These are phyloP conservation scores for Pythium insidiosum DNA, from an alignment of 352 stramenopile genomes.

Conservation along the genomic window DNA sequence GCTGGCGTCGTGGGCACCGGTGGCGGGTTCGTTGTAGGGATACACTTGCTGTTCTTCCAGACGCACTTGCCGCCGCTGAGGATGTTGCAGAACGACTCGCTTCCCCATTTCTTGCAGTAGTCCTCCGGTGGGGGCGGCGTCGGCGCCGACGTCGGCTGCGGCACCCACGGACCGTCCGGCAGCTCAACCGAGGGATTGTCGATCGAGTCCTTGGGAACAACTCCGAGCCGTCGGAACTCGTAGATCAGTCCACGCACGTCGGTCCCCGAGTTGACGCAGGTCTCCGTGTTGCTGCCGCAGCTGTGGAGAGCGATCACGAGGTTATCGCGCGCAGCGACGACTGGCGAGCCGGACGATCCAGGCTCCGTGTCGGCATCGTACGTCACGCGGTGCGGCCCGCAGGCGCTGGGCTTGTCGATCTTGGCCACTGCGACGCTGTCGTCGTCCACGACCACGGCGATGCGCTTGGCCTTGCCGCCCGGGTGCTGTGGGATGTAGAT, in stretches of 20 bases:
- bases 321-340: slow-evolving; percentile 33
- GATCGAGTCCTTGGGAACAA: slow-evolving; percentile 17
- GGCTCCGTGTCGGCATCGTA: slow-evolving; percentile 35
- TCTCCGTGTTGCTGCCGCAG: slow-evolving; percentile 17
- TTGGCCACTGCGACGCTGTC: slow-evolving; percentile 14
- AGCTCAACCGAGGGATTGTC: slow-evolving; percentile 14
- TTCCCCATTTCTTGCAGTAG: slow-evolving; percentile 20
- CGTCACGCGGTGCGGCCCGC: slow-evolving; percentile 20
- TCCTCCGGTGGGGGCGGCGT: slow-evolving; percentile 18
- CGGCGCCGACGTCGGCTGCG: slow-evolving; percentile 8
- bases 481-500: no score
- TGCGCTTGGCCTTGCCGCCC: slow-evolving; percentile 22
- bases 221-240: slow-evolving; percentile 17
- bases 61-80: slow-evolving; percentile 17
- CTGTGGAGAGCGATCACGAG: slow-evolving; percentile 36
- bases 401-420: slow-evolving; percentile 17
- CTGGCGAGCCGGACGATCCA: slow-evolving; percentile 34
- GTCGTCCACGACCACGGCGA: slow-evolving; percentile 19
- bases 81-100: slow-evolving; percentile 19
- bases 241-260: slow-evolving; percentile 27
- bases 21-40: slow-evolving; percentile 8
- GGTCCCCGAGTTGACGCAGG: slow-evolving; percentile 22
- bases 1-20: not conserved
- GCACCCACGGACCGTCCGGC: slow-evolving; percentile 17
- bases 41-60: slow-evolving; percentile 1